A percentile compares a stretch with the other conserved stretches of the same genome.
Conservation (phyloP, 371 early-diverging fungal species). For the Batkoa obscura region DNA sequence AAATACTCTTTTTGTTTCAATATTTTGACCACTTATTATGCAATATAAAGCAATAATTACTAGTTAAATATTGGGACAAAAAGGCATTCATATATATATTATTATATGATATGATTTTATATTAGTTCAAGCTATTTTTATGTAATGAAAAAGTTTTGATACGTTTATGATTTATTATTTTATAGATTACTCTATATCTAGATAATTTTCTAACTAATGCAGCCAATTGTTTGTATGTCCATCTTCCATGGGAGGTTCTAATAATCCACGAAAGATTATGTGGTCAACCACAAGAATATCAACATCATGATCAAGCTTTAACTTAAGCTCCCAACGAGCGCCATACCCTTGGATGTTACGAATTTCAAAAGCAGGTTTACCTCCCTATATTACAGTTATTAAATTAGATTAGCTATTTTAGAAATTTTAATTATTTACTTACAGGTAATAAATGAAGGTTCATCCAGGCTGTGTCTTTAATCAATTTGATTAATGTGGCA, state of each 20-base stretch:
- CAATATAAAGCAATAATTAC: too few relatives aligned
- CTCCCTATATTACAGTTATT: conserved; percentile 10
- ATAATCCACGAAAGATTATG: conserved; percentile 17
- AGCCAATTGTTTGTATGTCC: conserved; percentile 19
- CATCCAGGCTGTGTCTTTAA: conserved; percentile 15
- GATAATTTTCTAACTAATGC: conserved; percentile 10
- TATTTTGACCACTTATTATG: too few relatives aligned
- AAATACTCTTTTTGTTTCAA: too few relatives aligned
- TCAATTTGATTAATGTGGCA: conserved; percentile 11
- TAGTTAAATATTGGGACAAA: too few relatives aligned
- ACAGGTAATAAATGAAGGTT: conserved; percentile 20
- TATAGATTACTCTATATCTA: too few relatives aligned
- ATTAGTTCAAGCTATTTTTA: too few relatives aligned
- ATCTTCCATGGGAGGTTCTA: conserved; percentile 21
- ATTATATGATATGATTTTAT: too few relatives aligned
- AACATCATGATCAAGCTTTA: background rate
- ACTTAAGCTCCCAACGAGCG: conserved; percentile 13
- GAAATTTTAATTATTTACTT: conserved; percentile 2
- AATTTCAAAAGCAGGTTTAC: conserved; percentile 16
- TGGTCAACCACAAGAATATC: background rate
- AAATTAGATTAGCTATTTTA: background rate
- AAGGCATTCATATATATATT: too few relatives aligned
- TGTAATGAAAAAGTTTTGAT: too few relatives aligned
- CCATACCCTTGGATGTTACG: conserved; percentile 19
- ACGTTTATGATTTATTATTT: too few relatives aligned